A percentile compares a stretch with the other conserved stretches of the same genome.
phyloP scores from a whole-genome alignment of 306 rosid genomes.

The Sicyos edulis region DNA sequence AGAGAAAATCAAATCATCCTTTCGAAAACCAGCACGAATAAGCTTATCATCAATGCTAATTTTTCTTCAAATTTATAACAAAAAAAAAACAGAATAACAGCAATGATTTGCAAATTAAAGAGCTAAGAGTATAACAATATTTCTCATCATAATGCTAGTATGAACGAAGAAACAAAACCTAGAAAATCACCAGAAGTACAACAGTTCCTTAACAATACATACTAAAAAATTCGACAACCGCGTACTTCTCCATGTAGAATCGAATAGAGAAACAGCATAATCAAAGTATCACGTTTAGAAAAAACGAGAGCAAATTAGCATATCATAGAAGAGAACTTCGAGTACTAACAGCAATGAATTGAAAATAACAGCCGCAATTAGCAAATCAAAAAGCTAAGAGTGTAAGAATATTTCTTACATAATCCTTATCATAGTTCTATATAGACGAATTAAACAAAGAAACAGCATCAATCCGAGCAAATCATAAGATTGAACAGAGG shows the following conservation, averaged over 20 bases:
- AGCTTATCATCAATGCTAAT: not conserved
- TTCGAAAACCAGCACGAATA: not conserved
- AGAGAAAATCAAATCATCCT: not conserved
- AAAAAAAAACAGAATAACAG: not conserved
- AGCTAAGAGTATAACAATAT: conserved; percentile 18
- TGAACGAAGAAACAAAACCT: not conserved
- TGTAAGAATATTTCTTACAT: conserved; percentile 5
- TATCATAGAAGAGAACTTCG: not conserved
- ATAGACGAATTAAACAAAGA: not conserved
- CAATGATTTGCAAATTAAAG: not conserved
- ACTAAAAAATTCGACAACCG: not conserved
- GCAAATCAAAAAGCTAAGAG: conserved; percentile 2
- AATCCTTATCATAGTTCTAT: not conserved
- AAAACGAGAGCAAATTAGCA: not conserved
- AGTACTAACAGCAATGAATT: no score
- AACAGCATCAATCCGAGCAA: not conserved
- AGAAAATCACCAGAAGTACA: not conserved
- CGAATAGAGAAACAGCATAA: not conserved
- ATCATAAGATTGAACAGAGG: not conserved
- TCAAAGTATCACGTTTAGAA: no score
- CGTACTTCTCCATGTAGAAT: not conserved
- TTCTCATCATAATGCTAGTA: not conserved
- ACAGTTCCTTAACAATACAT: not conserved
- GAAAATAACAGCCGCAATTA: not conserved
- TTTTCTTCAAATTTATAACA: not conserved